Evolutionary conservation across 2,329 filamentous ascomycete species (phyloP).

Genomic region (Calycina marina): DNA sequence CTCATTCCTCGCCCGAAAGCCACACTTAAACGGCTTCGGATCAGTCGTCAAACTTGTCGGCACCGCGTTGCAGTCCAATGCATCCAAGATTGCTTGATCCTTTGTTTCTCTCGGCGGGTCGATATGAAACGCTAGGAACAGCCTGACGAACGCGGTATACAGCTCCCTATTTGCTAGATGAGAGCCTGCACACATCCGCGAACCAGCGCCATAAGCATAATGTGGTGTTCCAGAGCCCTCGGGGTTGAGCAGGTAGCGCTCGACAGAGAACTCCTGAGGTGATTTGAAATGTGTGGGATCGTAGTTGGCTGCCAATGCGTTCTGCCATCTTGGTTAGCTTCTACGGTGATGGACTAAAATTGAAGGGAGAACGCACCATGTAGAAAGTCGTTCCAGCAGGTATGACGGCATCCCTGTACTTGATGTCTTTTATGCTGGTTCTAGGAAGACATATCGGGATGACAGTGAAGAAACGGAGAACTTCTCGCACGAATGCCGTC

Average conservation of each 20-base stretch:
- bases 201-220: slow-evolving; percentile 47
- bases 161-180: slow-evolving; percentile 50
- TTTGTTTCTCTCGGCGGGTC: slow-evolving; percentile 29
- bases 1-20: slow-evolving; percentile 34
- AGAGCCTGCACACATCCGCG: slow-evolving; percentile 47
- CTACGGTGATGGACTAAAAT: not conserved
- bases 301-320: slow-evolving; percentile 62
- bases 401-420: slow-evolving; percentile 50
- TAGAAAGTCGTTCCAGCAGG: slow-evolving; percentile 69
- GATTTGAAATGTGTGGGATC: slow-evolving; percentile 53
- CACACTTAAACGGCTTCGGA: slow-evolving; percentile 47
- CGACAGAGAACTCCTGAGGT: slow-evolving; percentile 49
- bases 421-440: slow-evolving; percentile 56
- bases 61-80: slow-evolving; percentile 40
- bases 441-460: slow-evolving; percentile 67
- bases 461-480: slow-evolving; percentile 64
- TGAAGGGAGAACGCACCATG: slow-evolving; percentile 35
- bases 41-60: slow-evolving; percentile 45
- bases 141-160: slow-evolving; percentile 42
- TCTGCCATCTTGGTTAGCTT: slow-evolving; percentile 28
- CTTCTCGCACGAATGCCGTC: slow-evolving; percentile 65
- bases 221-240: slow-evolving; percentile 40
- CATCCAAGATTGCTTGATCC: slow-evolving; percentile 38
- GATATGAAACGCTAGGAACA: slow-evolving; percentile 44
- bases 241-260: slow-evolving; percentile 46